These are phyloP conservation scores for Acorus gramineus DNA, from an alignment of 106 monocot genomes.

Conservation along the genomic window DNA sequence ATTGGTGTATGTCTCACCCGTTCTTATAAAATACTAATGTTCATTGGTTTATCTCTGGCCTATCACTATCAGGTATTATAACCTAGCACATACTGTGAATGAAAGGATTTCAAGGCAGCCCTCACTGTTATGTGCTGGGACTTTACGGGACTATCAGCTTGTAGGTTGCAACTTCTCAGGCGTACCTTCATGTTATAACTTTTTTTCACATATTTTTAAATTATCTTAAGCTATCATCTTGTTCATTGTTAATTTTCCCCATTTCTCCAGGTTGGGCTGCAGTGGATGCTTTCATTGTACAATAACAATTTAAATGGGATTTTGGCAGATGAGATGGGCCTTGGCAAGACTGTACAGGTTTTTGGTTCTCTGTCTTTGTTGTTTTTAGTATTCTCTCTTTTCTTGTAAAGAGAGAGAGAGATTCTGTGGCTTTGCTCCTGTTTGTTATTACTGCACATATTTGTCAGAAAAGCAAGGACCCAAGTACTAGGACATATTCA, in stretches of 20 bases:
- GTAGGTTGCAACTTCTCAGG: constrained; percentile 32
- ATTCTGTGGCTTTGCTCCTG: too few species aligned
- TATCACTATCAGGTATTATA: constrained; percentile 66
- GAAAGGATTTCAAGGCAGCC: constrained; percentile 82
- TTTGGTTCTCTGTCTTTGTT: neutral
- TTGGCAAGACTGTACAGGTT: constrained; percentile 99
- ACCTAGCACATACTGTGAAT: constrained; percentile 91
- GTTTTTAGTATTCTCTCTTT: too few species aligned
- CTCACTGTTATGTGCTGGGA: constrained; percentile 80
- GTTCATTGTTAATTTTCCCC: neutral
- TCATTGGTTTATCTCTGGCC: neutral
- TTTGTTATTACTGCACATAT: too few species aligned
- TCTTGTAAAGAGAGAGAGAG: too few species aligned
- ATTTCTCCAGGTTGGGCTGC: constrained; percentile 74
- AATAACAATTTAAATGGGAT: constrained; percentile 99
- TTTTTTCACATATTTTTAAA: neutral
- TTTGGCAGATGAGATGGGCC: constrained; percentile 99
- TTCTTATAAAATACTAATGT: too few species aligned
- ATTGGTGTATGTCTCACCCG: too few species aligned
- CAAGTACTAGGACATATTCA: too few species aligned
- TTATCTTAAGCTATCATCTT: neutral
- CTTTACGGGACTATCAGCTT: constrained; percentile 91
- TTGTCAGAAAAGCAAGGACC: too few species aligned
- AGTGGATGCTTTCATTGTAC: constrained; percentile 99
- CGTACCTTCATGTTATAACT: neutral